These are phyloP conservation scores for Dendrobium officinale DNA, from an alignment of 106 monocot species.

Conservation along the genomic window DNA sequence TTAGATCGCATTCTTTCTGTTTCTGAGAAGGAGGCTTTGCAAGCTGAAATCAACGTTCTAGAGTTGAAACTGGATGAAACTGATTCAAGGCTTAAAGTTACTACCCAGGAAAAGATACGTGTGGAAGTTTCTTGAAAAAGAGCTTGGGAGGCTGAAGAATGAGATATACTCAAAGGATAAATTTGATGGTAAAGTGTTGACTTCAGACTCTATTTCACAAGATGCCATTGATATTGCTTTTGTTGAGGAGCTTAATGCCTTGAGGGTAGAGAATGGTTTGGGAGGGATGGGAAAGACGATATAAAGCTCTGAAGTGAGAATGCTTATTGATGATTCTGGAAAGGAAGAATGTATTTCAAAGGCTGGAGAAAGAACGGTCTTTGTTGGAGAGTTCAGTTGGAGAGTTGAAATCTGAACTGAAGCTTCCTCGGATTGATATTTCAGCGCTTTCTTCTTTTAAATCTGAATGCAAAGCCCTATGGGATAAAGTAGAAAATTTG, in stretches of 20 bases:
- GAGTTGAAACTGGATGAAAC: slow-evolving; percentile 60
- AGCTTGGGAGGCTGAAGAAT: slow-evolving; percentile 30
- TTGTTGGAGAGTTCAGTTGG: slow-evolving; percentile 30
- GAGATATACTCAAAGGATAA: slow-evolving; percentile 28
- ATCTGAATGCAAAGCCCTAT: slow-evolving; percentile 37
- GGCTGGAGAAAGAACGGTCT: slow-evolving; percentile 52
- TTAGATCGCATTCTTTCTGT: slow-evolving; percentile 65
- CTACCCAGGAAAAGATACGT: slow-evolving; percentile 41
- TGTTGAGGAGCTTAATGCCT: slow-evolving; percentile 30
- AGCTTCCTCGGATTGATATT: slow-evolving; percentile 36
- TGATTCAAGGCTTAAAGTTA: slow-evolving; percentile 38
- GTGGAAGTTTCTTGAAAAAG: slow-evolving; percentile 37
- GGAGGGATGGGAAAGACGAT: slow-evolving; percentile 45
- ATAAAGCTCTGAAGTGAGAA: slow-evolving; percentile 48
- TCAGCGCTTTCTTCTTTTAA: slow-evolving; percentile 29
- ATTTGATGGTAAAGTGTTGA: slow-evolving; percentile 17
- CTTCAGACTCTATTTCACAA: slow-evolving; percentile 18
- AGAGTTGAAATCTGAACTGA: slow-evolving; percentile 38
- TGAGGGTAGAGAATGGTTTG: slow-evolving; percentile 47
- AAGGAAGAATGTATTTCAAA: slow-evolving; percentile 33
- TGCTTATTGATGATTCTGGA: slow-evolving; percentile 29
- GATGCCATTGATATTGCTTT: slow-evolving; percentile 20
- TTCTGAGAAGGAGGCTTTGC: slow-evolving; percentile 66
- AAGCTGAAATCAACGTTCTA: slow-evolving; percentile 52
- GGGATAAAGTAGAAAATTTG: slow-evolving; percentile 50